Conservation (phyloP, 768 basidiomycete genomes). For the Mycena crocata region DNA sequence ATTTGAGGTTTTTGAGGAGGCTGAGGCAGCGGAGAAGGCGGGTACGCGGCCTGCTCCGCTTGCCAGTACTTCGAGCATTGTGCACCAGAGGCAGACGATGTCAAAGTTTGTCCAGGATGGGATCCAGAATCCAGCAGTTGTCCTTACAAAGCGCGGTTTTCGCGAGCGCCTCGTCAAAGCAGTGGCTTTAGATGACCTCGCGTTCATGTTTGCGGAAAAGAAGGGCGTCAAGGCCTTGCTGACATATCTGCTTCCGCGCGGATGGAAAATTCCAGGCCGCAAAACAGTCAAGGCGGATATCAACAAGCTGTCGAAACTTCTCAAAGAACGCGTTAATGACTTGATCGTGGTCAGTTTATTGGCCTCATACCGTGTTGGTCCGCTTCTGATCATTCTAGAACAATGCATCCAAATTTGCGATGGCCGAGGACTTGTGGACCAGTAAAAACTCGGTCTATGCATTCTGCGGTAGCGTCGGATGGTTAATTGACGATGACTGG, state of each 20-base stretch:
- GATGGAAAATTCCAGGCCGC: not conserved
- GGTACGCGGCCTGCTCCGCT: too few species aligned
- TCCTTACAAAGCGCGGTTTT: conserved; percentile 3
- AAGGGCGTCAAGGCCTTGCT: not conserved
- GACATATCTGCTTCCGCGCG: not conserved
- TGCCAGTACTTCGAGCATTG: too few species aligned
- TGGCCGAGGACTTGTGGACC: too few species aligned
- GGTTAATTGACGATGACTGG: too few species aligned
- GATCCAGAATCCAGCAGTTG: not conserved
- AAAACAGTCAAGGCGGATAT: not conserved
- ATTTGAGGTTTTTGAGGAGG: too few species aligned
- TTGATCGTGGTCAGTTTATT: too few species aligned
- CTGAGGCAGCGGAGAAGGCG: too few species aligned
- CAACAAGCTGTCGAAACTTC: not conserved
- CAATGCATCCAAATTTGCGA: too few species aligned
- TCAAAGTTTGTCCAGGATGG: not conserved
- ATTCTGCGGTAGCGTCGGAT: too few species aligned
- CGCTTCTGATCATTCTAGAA: too few species aligned
- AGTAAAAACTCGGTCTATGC: too few species aligned
- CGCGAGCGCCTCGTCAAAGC: conserved; percentile 2
- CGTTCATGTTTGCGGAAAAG: not conserved
- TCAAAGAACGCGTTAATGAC: not conserved
- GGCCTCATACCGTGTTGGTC: too few species aligned
- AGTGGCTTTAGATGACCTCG: conserved; percentile 2
- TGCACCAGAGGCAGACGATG: not conserved